A percentile compares a stretch with the other conserved stretches of the same genome.
Evolutionary conservation across 139 green algal species (phyloP).

Genomic region (Dunaliella sp.): DNA sequence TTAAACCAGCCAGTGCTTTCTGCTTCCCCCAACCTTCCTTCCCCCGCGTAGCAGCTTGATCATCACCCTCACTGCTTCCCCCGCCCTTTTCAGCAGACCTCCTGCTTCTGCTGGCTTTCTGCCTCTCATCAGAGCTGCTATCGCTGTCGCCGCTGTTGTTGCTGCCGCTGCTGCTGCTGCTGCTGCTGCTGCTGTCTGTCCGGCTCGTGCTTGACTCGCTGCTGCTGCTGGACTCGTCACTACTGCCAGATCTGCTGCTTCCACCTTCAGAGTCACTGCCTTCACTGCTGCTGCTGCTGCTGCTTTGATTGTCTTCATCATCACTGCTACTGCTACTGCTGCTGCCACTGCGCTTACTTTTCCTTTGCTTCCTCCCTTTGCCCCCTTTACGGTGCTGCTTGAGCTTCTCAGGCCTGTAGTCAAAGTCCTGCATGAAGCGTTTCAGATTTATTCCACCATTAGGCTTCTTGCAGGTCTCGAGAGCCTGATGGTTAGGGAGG

Average conservation of each 20-base stretch:
- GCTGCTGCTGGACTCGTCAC: neutral
- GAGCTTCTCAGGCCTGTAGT: neutral
- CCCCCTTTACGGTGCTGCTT: neutral
- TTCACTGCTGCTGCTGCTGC: neutral
- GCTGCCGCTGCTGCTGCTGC: neutral
- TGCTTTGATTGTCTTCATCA: neutral
- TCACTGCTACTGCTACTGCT: neutral
- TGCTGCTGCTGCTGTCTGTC: neutral
- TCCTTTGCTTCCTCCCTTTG: neutral
- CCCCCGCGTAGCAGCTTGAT: too few species aligned
- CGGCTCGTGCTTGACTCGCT: too few species aligned
- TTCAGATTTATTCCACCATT: neutral
- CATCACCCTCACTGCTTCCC: too few species aligned
- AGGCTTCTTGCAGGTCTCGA: too few species aligned
- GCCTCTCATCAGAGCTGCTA: neutral
- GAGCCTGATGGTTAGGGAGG: too few species aligned
- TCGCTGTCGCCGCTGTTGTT: neutral
- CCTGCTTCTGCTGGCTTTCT: neutral
- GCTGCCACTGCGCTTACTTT: neutral
- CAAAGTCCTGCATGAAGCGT: neutral
- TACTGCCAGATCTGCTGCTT: neutral
- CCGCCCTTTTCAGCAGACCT: neutral
- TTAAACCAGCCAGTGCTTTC: too few species aligned
- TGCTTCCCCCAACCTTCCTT: too few species aligned
- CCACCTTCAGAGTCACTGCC: neutral